These are phyloP conservation scores for Aureobasidium leucospermi DNA, from an alignment of 2,329 filamentous ascomycete species.

Conservation along the genomic window DNA sequence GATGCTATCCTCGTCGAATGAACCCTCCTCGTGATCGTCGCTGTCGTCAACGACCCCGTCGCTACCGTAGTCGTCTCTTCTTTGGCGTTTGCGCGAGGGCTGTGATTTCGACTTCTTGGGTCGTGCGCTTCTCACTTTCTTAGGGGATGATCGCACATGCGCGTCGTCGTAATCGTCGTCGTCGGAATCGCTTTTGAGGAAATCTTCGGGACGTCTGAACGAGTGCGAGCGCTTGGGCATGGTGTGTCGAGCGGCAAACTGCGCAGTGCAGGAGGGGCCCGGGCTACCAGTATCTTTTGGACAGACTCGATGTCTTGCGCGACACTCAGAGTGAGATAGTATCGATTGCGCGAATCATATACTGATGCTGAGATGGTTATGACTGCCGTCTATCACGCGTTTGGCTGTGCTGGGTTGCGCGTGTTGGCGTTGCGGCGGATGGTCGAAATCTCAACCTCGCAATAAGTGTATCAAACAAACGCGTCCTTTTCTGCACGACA, in stretches of 20 bases:
- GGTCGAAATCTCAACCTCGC: not conserved
- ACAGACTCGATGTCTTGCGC: not conserved
- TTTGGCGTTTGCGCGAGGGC: constrained; percentile 28
- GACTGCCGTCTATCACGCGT: not conserved
- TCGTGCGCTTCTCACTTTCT: constrained; percentile 13
- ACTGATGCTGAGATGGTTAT: not conserved
- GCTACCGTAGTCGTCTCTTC: constrained; percentile 31
- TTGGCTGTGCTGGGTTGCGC: not conserved
- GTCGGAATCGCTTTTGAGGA: constrained; percentile 30
- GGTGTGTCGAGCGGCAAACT: not conserved
- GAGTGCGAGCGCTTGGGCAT: constrained; percentile 9
- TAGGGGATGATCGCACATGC: constrained; percentile 19
- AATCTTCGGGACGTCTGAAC: constrained; percentile 25
- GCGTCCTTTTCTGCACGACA: not conserved
- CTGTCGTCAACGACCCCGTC: constrained; percentile 41
- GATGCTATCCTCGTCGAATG: constrained; percentile 37
- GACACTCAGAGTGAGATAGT: not conserved
- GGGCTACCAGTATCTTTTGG: not conserved
- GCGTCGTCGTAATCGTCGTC: constrained; percentile 29
- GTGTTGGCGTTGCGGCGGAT: constrained; percentile 5
- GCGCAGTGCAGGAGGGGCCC: not conserved
- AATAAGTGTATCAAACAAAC: not conserved
- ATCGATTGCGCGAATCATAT: not conserved
- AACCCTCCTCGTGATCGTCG: constrained; percentile 32
- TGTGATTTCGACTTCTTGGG: constrained; percentile 14